phyloP scores from a whole-genome alignment of 1,284 basidiomycete species.

The Rhizoctonia solani region DNA sequence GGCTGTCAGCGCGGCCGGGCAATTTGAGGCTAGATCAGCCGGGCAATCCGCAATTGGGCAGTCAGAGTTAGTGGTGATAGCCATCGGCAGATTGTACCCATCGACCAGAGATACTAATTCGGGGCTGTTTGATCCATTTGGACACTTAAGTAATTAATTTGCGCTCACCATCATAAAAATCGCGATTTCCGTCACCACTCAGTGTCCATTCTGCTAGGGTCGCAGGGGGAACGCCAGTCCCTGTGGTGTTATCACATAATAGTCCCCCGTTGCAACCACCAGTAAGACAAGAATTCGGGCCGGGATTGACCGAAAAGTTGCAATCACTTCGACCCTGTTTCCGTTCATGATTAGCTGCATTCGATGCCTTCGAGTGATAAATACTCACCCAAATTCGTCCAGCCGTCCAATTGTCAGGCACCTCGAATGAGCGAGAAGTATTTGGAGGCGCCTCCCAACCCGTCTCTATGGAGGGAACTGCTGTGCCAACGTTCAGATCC shows the following conservation, averaged over 20 bases:
- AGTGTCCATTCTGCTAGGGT: slow-evolving; percentile 38
- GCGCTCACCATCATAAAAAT: slow-evolving; percentile 38
- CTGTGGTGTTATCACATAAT: slow-evolving; percentile 53
- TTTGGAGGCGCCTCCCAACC: slow-evolving; percentile 53
- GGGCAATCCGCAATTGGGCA: slow-evolving; percentile 38
- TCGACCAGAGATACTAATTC: slow-evolving; percentile 41
- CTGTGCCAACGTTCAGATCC: slow-evolving; percentile 38
- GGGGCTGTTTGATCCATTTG: neutral
- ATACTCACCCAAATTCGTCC: slow-evolving; percentile 53
- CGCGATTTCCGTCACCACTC: neutral
- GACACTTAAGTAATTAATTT: neutral
- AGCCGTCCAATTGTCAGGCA: slow-evolving; percentile 55
- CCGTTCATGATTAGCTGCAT: slow-evolving; percentile 53
- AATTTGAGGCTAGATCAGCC: slow-evolving; percentile 29
- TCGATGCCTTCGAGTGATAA: neutral
- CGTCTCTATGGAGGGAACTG: slow-evolving; percentile 41
- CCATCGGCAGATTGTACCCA: slow-evolving; percentile 42
- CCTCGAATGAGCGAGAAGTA: slow-evolving; percentile 49
- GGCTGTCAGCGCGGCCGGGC: slow-evolving; percentile 35
- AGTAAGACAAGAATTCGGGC: slow-evolving; percentile 58
- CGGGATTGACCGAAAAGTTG: slow-evolving; percentile 51
- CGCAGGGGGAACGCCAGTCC: slow-evolving; percentile 64
- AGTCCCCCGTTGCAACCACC: slow-evolving; percentile 57
- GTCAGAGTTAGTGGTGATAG: slow-evolving; percentile 37
- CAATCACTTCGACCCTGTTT: slow-evolving; percentile 57